Evolutionary conservation across 106 monocot species (phyloP), one percentile per base, ranked within the genome.

Genomic region (Dactylorhiza incarnata): DNA sequence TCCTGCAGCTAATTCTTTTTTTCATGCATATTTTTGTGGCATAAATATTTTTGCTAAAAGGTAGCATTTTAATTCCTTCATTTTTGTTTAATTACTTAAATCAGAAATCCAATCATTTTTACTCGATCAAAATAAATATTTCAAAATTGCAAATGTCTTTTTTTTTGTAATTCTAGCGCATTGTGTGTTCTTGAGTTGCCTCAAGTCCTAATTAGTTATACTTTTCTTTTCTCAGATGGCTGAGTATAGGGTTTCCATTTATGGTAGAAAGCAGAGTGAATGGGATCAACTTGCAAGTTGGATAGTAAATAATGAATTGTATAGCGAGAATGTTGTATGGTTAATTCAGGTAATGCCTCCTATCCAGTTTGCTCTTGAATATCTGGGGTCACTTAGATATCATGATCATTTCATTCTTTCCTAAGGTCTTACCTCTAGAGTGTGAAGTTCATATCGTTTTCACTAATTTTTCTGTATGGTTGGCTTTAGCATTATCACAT

Each of bases 251-350:
- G 79, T 99, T 74, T 99, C 97, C 52, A 89, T 99, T 76, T 99
- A 99, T 84, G 97, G 97, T 62, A 87, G 97, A 76, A 99, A 99
- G 74, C 97, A 99, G 69, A 99, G 97, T 84, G 97, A 99, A 63
- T 99, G 97, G 97, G 94, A 99, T 81, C 94, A 99, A 66, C 87
- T 99, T 45, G 97, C 97, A 23, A 99, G 97, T 81, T 99, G 97
- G 97, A 99, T 99, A 73, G 91, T 99, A 52, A 99, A 99, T 81
- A 91, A 99, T 85, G 94, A 99, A 19, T 76, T 99, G 49, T 94
- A 91, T 52, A 94, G 94, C 83, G 89, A 89, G 37, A 99, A 99
- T 85, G 97, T 99, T 83, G 97, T 99, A 29, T 99, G 97, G 97
- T 80, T 99, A 77, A 94, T 99, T 84, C 97, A 99, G 97, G 97